Conservation (phyloP, 306 rosid species). For the Cyclanthera cordifolia region DNA sequence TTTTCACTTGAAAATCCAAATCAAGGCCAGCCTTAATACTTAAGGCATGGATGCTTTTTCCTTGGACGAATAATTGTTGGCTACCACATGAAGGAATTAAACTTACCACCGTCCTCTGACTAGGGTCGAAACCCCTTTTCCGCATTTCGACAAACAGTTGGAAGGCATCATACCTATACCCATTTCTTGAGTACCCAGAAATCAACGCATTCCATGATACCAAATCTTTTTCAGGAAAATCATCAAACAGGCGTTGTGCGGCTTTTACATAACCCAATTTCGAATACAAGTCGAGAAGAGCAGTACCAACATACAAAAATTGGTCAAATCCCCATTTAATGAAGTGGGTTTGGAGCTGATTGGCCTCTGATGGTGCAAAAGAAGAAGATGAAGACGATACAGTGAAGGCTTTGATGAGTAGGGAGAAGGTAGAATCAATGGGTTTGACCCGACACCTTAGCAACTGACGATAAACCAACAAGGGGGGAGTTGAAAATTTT, state of each 20-base stretch:
- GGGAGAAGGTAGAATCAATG: constrained; percentile 8
- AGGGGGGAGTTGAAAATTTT: neutral
- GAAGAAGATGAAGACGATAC: neutral
- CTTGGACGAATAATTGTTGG: constrained; percentile 2
- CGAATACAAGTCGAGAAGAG: constrained; percentile 6
- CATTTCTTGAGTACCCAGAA: constrained; percentile 6
- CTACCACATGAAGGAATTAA: constrained; percentile 4
- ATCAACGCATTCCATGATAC: constrained; percentile 5
- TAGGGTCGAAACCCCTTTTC: neutral
- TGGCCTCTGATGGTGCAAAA: neutral
- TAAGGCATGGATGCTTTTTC: neutral
- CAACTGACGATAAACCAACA: neutral
- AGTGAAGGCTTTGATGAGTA: constrained; percentile 9
- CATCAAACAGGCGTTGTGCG: constrained; percentile 1
- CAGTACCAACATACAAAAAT: constrained; percentile 5
- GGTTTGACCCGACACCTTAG: neutral
- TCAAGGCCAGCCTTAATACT: constrained; percentile 4
- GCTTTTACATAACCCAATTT: constrained; percentile 7
- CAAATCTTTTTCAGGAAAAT: neutral
- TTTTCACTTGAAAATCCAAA: constrained; percentile 4
- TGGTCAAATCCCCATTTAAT: constrained; percentile 9
- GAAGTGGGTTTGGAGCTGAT: constrained; percentile 6
- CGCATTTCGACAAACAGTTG: constrained; percentile 6
- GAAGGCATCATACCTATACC: neutral
- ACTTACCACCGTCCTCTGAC: constrained; percentile 6